Conservation (phyloP, 164 flowering plant genomes). For the Cinnamomum micranthum region DNA sequence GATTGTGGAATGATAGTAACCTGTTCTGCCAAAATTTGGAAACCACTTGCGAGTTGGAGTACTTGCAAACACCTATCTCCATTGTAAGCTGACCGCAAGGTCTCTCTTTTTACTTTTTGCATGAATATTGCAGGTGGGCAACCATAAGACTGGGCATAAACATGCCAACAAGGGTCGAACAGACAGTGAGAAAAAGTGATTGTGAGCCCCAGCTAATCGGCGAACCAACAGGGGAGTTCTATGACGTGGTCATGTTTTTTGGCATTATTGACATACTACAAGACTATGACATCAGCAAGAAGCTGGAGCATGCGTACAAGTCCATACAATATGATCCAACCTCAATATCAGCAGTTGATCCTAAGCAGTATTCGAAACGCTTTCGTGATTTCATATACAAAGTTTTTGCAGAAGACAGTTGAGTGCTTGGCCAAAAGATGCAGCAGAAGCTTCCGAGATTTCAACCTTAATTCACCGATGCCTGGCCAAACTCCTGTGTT, state of each 20-base stretch:
- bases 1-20: neutral
- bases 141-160: conserved; percentile 52
- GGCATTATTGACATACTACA: conserved; percentile 87
- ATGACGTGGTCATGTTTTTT: conserved; percentile 58
- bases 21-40: too few species aligned
- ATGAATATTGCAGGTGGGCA: conserved; percentile 42
- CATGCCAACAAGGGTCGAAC: conserved; percentile 78
- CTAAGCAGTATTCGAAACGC: conserved; percentile 67
- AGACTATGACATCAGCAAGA: conserved; percentile 81
- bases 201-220: conserved; percentile 36
- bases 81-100: neutral
- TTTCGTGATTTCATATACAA: conserved; percentile 66
- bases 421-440: conserved; percentile 1
- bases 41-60: neutral
- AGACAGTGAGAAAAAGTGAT: conserved; percentile 43
- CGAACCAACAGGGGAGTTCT: conserved; percentile 52
- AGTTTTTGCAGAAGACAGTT: conserved; percentile 57
- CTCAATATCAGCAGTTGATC: conserved; percentile 83
- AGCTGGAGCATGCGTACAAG: conserved; percentile 85
- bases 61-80: neutral
- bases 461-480: neutral
- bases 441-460: neutral
- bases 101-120: neutral
- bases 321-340: conserved; percentile 72
- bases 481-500: neutral